Conservation (phyloP, 1,284 basidiomycete species). For the Fomitopsis schrenkii region DNA sequence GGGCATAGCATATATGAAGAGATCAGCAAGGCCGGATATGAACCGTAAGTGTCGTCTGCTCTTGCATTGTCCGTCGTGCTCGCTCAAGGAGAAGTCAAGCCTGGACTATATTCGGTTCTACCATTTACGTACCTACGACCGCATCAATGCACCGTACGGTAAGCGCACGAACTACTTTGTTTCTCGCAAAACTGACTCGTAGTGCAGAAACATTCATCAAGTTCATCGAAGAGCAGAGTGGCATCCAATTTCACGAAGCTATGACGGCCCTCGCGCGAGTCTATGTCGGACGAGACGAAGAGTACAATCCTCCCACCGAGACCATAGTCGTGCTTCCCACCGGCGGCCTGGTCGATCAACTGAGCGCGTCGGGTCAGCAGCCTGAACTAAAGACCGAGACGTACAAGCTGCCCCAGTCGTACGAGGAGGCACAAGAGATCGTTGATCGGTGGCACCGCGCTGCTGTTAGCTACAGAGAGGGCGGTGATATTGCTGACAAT, state of each 20-base stretch:
- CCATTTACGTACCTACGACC: constrained; percentile 86
- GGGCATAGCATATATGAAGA: constrained; percentile 84
- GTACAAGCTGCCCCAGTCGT: constrained; percentile 60
- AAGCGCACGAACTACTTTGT: constrained; percentile 15
- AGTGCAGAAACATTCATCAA: constrained; percentile 51
- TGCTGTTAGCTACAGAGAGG: constrained; percentile 46
- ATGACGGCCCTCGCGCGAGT: constrained; percentile 82
- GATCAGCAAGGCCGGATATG: constrained; percentile 75
- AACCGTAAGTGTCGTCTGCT: constrained; percentile 56
- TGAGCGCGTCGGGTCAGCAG: constrained; percentile 31
- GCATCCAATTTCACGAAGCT: constrained; percentile 79
- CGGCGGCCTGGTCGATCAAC: constrained; percentile 36
- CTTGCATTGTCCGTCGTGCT: background rate
- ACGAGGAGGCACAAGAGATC: constrained; percentile 60
- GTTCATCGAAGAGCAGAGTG: constrained; percentile 70
- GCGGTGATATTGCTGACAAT: constrained; percentile 63
- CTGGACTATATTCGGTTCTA: constrained; percentile 83
- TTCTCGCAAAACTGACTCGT: background rate
- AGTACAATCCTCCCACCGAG: constrained; percentile 39
- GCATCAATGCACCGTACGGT: constrained; percentile 81
- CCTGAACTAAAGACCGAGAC: constrained; percentile 52
- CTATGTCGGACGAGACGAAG: constrained; percentile 60
- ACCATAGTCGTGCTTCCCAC: constrained; percentile 48
- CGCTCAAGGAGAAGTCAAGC: constrained; percentile 32
- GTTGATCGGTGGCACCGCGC: constrained; percentile 67